Base-by-base conservation (phyloP, 1,139 yeast genomes). In the Kazachstania sp. region DNA sequence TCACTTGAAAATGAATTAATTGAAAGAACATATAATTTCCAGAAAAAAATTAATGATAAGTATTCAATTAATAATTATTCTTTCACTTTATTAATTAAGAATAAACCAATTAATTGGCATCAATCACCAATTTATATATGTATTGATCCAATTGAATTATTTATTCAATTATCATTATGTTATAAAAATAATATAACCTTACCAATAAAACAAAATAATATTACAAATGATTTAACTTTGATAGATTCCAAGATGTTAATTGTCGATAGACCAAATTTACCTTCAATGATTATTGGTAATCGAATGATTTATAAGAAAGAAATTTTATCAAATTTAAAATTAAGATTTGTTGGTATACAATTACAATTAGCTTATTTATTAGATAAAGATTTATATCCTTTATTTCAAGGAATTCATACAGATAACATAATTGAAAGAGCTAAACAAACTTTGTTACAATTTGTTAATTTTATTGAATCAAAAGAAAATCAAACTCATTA, bases 101-200 rank as follows among this genome's bases (percentile, higher is more conserved):
- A 38, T n/a, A 28, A 38, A 23, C 40, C 32, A 8, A 28, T 38
- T 7, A 26, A 23, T n/a, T 36, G 38, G 38, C 16, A 36, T 16
- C 39, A 37, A 23, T 23, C 39, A 3, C 31, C 15, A 13, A 4
- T 18, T 4, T 40, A n/a, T 34, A 31, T 40, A 15, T 40, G 35
- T 11, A 40, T 51, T 16, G 57, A 54, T 43, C 59, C 59, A 5
- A 46, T 46, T 43, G 53, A 55, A 28, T 44, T 54, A 36, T 54
- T 46, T 44, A 45, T 52, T 26, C 55, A 55, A 45, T 46, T 55
- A 11, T 40, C 53, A 7, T 39, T 54, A 23, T 51, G 57, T 46
- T 45, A 48, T 30, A 53, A 49, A 47, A 54, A 52, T 35, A 16
- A 37, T 11, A 38, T 55, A 16, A 37, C 34, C 19, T 37, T 55